A percentile compares a stretch with the other conserved stretches of the same genome.
These are phyloP conservation scores for Tetradesmus lagerheimii DNA, from an alignment of 139 green algal species.

Conservation along the genomic window DNA sequence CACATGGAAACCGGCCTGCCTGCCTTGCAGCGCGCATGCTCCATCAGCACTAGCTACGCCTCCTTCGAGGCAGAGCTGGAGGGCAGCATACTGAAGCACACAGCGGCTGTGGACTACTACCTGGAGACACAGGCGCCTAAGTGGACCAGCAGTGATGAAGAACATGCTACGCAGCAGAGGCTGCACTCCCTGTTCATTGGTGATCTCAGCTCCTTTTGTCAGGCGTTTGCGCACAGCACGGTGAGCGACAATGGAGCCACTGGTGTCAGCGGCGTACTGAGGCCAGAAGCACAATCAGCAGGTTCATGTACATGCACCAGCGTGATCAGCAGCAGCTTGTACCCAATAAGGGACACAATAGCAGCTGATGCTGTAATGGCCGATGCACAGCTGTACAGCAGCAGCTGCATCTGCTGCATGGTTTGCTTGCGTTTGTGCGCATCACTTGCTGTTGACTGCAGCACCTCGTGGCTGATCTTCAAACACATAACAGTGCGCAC, in stretches of 20 bases:
- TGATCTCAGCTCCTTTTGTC: conserved; percentile 10
- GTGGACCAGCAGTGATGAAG: not conserved
- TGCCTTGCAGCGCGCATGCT: not conserved
- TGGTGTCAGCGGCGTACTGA: not conserved
- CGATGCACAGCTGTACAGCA: too few relatives aligned
- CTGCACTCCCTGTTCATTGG: not conserved
- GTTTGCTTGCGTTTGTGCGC: too few relatives aligned
- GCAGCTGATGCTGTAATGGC: too few relatives aligned
- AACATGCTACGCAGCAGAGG: not conserved
- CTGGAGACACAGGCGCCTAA: conserved; percentile 12
- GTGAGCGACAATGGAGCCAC: not conserved
- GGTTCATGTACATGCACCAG: not conserved
- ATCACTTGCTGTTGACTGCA: too few relatives aligned
- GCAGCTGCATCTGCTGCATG: too few relatives aligned
- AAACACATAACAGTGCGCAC: too few relatives aligned
- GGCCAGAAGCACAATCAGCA: not conserved
- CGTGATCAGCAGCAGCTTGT: too few relatives aligned
- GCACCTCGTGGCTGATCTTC: too few relatives aligned
- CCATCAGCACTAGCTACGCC: not conserved
- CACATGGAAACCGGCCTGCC: not conserved
- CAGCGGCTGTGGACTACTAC: conserved; percentile 12
- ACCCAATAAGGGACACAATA: too few relatives aligned
- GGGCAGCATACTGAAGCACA: conserved; percentile 27
- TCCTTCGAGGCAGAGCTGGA: conserved; percentile 31
- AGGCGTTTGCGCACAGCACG: not conserved